These are phyloP conservation scores for Trichoderma koningii DNA, from an alignment of 2,329 filamentous ascomycete genomes.

Conservation along the genomic window DNA sequence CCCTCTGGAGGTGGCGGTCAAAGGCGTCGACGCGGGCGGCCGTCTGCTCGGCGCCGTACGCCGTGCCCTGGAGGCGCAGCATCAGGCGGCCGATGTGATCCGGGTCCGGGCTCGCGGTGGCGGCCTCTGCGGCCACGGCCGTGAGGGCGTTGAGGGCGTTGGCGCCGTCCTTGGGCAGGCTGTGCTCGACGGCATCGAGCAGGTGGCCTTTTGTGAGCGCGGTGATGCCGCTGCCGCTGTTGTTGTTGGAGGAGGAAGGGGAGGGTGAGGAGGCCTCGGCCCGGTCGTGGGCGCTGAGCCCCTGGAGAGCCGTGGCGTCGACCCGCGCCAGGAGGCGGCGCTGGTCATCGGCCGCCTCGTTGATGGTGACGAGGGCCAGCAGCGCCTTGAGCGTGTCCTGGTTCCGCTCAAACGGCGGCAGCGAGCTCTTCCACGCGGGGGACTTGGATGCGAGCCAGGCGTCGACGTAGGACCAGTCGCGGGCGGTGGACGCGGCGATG, in stretches of 20 bases:
- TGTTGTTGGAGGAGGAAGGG: too few relatives aligned
- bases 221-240: neutral
- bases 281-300: slow-evolving; percentile 42
- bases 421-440: slow-evolving; percentile 51
- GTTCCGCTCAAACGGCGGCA: slow-evolving; percentile 83
- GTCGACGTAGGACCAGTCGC: slow-evolving; percentile 90
- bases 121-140: slow-evolving; percentile 52
- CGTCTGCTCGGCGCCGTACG: slow-evolving; percentile 59
- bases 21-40: slow-evolving; percentile 57
- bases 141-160: slow-evolving; percentile 61
- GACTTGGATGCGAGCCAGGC: slow-evolving; percentile 77
- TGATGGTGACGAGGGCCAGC: slow-evolving; percentile 71
- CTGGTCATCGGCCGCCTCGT: slow-evolving; percentile 77
- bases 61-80: slow-evolving; percentile 56
- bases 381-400: slow-evolving; percentile 76
- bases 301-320: slow-evolving; percentile 60
- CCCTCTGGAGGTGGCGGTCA: slow-evolving; percentile 56
- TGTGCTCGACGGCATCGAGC: slow-evolving; percentile 55
- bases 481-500: slow-evolving; percentile 76
- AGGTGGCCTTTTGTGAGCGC: slow-evolving; percentile 43
- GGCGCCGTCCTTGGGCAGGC: slow-evolving; percentile 57
- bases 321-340: slow-evolving; percentile 57
- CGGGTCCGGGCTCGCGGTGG: slow-evolving; percentile 51
- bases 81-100: slow-evolving; percentile 55
- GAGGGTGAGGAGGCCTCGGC: neutral